A percentile compares a stretch with the other conserved stretches of the same genome.
phyloP scores from a whole-genome alignment of 1,284 basidiomycete species.

The Ceratobasidium sp. region DNA sequence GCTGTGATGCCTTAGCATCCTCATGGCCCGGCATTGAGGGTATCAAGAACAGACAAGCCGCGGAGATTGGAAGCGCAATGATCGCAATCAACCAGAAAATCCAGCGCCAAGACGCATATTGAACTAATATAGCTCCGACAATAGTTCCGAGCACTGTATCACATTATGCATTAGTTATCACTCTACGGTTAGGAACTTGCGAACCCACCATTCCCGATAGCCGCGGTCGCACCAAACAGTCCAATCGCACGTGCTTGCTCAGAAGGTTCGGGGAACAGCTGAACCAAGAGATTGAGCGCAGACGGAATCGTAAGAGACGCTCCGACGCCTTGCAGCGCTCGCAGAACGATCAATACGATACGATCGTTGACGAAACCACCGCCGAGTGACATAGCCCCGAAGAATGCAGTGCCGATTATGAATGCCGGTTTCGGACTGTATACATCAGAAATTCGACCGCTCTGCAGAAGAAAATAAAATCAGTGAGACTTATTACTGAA shows the following conservation, averaged over 20 bases:
- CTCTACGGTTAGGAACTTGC: neutral
- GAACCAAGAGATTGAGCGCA: constrained; percentile 63
- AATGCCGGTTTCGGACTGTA: constrained; percentile 18
- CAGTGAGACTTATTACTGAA: neutral
- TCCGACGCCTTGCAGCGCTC: constrained; percentile 36
- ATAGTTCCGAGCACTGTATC: constrained; percentile 56
- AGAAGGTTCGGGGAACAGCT: constrained; percentile 61
- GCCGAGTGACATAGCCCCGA: constrained; percentile 36
- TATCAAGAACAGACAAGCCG: constrained; percentile 57
- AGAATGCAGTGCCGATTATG: constrained; percentile 37
- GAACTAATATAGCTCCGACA: constrained; percentile 57
- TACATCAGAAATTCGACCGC: constrained; percentile 14
- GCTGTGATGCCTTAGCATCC: constrained; percentile 52
- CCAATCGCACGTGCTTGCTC: constrained; percentile 64
- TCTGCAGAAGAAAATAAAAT: neutral
- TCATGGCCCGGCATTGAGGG: constrained; percentile 50
- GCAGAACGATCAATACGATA: constrained; percentile 36
- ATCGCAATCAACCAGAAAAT: constrained; percentile 63
- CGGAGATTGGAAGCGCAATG: constrained; percentile 58
- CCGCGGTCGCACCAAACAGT: constrained; percentile 63
- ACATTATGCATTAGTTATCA: neutral
- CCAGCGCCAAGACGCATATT: constrained; percentile 62
- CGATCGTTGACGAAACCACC: constrained; percentile 34
- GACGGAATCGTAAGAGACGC: constrained; percentile 60
- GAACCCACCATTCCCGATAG: constrained; percentile 62